A percentile compares a stretch with the other conserved stretches of the same genome.
Conservation (phyloP, 2,329 filamentous ascomycete species). For the Mariannaea elegans region DNA sequence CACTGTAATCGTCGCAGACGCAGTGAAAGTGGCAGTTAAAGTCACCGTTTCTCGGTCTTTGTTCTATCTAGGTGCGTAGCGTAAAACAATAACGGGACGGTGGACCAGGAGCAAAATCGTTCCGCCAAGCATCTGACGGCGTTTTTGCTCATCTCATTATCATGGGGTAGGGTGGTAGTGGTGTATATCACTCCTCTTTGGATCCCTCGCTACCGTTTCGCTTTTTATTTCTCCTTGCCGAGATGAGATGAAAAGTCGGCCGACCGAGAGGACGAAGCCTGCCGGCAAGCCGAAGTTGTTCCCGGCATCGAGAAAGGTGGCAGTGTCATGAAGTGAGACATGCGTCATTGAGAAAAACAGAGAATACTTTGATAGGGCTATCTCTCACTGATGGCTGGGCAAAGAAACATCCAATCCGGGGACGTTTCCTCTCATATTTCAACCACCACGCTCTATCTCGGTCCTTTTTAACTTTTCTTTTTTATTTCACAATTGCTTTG, state of each 20-base stretch:
- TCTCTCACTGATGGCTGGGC: too few relatives aligned
- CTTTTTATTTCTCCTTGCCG: background rate
- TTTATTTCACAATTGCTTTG: background rate
- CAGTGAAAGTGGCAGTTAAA: background rate
- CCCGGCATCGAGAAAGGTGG: too few relatives aligned
- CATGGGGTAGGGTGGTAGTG: background rate
- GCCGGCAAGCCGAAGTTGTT: background rate
- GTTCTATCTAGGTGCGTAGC: background rate
- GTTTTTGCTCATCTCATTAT: too few relatives aligned
- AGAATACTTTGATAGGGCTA: too few relatives aligned
- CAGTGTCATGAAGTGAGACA: too few relatives aligned
- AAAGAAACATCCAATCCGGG: background rate
- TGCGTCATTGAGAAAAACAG: too few relatives aligned
- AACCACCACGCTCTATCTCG: background rate
- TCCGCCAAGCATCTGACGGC: conserved; percentile 11
- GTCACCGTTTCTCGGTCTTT: background rate
- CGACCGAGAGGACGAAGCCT: background rate
- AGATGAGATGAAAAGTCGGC: too few relatives aligned
- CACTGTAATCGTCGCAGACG: background rate
- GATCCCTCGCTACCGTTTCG: background rate
- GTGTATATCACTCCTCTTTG: background rate
- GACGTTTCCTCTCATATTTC: background rate
- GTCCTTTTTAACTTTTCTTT: background rate
- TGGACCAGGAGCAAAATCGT: conserved; percentile 4
- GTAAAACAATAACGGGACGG: background rate